A percentile compares a stretch with the other conserved stretches of the same genome.
phyloP scores from a whole-genome alignment of 2,329 filamentous ascomycete species.

The Xylariaceae sp. region DNA sequence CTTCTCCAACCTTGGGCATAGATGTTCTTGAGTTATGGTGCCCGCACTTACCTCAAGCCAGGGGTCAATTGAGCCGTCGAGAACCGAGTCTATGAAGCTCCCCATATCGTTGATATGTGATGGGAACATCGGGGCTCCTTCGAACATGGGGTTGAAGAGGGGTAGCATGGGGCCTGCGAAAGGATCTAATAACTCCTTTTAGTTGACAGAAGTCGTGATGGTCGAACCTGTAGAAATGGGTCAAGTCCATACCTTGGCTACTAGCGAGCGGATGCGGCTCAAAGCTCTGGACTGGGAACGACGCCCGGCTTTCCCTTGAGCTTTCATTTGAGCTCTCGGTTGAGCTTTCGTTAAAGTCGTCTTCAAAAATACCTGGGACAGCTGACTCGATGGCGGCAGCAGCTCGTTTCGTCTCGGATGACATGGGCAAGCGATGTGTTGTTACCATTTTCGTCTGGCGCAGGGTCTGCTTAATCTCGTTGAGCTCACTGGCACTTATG shows the following conservation, averaged over 20 bases:
- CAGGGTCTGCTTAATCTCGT: constrained; percentile 15
- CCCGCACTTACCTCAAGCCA: constrained; percentile 11
- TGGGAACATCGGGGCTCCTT: constrained; percentile 16
- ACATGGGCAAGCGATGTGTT: constrained; percentile 6
- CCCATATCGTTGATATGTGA: constrained; percentile 17
- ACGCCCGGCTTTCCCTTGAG: constrained; percentile 8
- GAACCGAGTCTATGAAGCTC: constrained; percentile 16
- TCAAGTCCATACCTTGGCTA: constrained; percentile 10
- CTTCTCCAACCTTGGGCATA: constrained; percentile 7
- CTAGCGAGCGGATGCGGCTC: constrained; percentile 1
- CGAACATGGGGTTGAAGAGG: constrained; percentile 19
- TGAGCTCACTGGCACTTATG: constrained; percentile 9
- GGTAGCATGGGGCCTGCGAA: constrained; percentile 15
- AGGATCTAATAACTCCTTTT: constrained; percentile 10
- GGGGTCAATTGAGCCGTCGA: constrained; percentile 14
- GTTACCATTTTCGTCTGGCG: constrained; percentile 13
- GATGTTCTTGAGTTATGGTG: not conserved
- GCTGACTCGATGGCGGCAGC: constrained; percentile 16
- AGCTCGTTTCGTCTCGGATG: constrained; percentile 14
- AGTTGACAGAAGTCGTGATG: not conserved
- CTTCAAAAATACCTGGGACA: constrained; percentile 14
- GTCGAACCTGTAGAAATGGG: not conserved
- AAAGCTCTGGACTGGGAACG: constrained; percentile 3
- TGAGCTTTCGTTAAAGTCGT: not conserved
- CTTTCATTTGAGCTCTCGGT: constrained; percentile 9